Evolutionary conservation across 1,284 basidiomycete genomes (phyloP), one percentile per base, ranked within the genome.

Genomic region (Heterobasidion parviporum): DNA sequence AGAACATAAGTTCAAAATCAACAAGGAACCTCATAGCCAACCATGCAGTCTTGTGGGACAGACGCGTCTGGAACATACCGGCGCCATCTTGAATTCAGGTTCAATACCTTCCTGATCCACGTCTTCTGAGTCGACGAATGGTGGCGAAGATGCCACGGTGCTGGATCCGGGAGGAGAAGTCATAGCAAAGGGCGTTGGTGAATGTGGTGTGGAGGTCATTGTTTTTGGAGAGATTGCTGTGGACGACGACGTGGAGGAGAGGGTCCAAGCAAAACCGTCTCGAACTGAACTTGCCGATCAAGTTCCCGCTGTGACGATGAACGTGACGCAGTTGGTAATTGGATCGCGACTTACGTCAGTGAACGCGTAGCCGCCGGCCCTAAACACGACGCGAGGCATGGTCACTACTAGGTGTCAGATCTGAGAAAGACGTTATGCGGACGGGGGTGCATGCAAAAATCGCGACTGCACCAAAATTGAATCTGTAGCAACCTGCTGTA

Each of bases 281-380:
- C 26, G 26, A 26, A 26, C 26, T 26, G 26, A 26, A 26, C 26
- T 26, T 26, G 3, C 26, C 26, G 26, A 26, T 26, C 26, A 26
- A 26, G 26, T 26, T 26, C 26, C 26, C 26, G 26, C 26, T 16
- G 26, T 35, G 36, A 44, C 50, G 4, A n/a, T 34, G 54, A 34
- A 10, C 18, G 12, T 41, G 16, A 59, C 57, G 47, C 57, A 56
- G 20, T 57, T 54, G 26, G 36, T 26, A 43, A 20, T 18, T 15
- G 38, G 12, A n/a, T 41, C 12, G 38, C n/a, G 38, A 18, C 10
- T 35, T 35, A 52, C 4, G 36, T 16, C 43, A 34, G 26, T n/a
- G 10, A 32, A 53, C 59, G 59, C 59, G 59, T 59, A 35, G 41
- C 16, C 32, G 33, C 58, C 59, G 38, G 55, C 59, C 59, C 59